Conservation (phyloP, 2,329 filamentous ascomycete genomes). For the Teratosphaeria gauchensis region DNA sequence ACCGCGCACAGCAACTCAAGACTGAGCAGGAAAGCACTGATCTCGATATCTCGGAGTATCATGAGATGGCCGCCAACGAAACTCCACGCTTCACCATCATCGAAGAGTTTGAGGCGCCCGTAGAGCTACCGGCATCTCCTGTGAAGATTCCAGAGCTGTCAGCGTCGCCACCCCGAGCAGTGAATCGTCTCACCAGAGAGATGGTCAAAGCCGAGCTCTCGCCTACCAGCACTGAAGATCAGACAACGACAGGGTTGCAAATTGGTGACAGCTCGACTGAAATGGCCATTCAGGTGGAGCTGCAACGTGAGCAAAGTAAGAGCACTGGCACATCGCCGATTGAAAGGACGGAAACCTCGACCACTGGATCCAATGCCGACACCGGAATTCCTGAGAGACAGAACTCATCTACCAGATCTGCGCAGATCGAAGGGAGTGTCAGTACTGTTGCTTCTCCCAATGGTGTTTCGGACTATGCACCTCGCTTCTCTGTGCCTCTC, state of each 20-base stretch:
- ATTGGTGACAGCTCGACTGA: conserved; percentile 2
- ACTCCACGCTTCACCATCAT: conserved; percentile 23
- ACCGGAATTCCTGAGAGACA: conserved; percentile 5
- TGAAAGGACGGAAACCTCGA: not conserved
- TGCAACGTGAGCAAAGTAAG: conserved; percentile 3
- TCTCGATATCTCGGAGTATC: conserved; percentile 16
- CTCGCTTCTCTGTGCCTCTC: conserved; percentile 22
- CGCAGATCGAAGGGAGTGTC: conserved; percentile 3
- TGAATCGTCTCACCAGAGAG: conserved; percentile 25
- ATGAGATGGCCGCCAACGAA: conserved; percentile 25
- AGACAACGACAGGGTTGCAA: not conserved
- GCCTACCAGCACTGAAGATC: conserved; percentile 12
- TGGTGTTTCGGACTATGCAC: conserved; percentile 22
- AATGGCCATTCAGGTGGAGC: not conserved
- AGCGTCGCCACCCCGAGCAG: conserved; percentile 4
- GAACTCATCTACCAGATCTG: conserved; percentile 12
- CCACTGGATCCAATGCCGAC: not conserved
- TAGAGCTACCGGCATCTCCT: conserved; percentile 27
- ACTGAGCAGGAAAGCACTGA: conserved; percentile 13
- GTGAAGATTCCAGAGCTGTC: conserved; percentile 21
- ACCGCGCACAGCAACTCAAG: conserved; percentile 8
- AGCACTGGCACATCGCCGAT: not conserved
- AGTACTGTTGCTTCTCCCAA: conserved; percentile 8
- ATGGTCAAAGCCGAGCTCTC: conserved; percentile 27
- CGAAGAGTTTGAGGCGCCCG: conserved; percentile 24